Conservation (phyloP, 1,284 basidiomycete genomes). For the Volvariella surrecta region DNA sequence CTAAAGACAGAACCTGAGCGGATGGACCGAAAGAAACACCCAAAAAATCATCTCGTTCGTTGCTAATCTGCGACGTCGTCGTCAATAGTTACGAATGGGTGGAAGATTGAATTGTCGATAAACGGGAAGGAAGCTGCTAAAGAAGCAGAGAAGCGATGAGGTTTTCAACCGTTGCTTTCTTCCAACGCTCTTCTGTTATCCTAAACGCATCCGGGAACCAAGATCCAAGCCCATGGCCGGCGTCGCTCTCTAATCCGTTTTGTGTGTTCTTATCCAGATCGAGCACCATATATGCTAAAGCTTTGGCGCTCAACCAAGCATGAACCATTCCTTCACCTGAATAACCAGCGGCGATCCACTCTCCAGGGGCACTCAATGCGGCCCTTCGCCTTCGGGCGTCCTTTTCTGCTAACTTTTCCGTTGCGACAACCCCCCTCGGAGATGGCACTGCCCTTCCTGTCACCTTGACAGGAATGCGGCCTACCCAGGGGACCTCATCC, state of each 20-base stretch:
- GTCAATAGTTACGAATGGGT: too few relatives aligned
- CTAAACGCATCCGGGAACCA: slow-evolving; percentile 45
- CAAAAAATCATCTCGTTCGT: too few relatives aligned
- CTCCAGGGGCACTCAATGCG: slow-evolving; percentile 27
- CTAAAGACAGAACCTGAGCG: too few relatives aligned
- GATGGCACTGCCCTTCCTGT: slow-evolving; percentile 15
- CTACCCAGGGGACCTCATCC: slow-evolving; percentile 50
- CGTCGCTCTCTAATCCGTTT: too few relatives aligned
- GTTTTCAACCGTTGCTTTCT: slow-evolving; percentile 18
- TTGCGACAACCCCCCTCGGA: background rate
- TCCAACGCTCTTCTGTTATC: slow-evolving; percentile 43
- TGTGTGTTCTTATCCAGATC: slow-evolving; percentile 17
- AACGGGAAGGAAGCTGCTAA: too few relatives aligned
- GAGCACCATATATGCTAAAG: slow-evolving; percentile 17
- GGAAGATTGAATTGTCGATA: too few relatives aligned
- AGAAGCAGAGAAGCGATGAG: slow-evolving; percentile 8
- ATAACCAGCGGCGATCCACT: slow-evolving; percentile 53
- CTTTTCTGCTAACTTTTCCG: too few relatives aligned
- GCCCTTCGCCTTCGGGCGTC: slow-evolving; percentile 1
- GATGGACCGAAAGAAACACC: too few relatives aligned
- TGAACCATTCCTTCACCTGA: slow-evolving; percentile 62
- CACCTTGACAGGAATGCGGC: slow-evolving; percentile 35
- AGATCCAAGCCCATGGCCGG: slow-evolving; percentile 9
- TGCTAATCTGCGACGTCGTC: too few relatives aligned
- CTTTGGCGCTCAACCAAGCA: slow-evolving; percentile 43